Conservation (phyloP, 495 filamentous ascomycete genomes). For the Poronia punctata region DNA sequence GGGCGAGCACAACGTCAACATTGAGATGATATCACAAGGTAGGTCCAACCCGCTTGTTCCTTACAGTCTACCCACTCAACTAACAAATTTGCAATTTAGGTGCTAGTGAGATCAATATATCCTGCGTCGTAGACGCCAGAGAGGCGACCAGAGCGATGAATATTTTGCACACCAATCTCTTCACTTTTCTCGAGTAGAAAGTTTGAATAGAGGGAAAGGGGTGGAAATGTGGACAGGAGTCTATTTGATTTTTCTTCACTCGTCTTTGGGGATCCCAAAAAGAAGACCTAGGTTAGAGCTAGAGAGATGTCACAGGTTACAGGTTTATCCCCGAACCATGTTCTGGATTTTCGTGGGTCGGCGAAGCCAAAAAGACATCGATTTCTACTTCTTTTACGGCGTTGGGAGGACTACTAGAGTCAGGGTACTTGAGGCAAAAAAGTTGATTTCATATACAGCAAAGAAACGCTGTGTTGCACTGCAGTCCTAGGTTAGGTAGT, state of each 20-base stretch:
- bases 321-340: too few relatives aligned
- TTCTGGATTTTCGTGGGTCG: too few relatives aligned
- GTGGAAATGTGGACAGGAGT: neutral
- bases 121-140: slow-evolving; percentile 87
- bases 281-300: too few relatives aligned
- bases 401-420: too few relatives aligned
- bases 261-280: too few relatives aligned
- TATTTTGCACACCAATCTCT: slow-evolving; percentile 88
- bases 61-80: neutral
- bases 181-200: slow-evolving; percentile 53
- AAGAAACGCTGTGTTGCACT: too few relatives aligned
- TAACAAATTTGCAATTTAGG: slow-evolving; percentile 47
- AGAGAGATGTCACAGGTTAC: too few relatives aligned
- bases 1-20: slow-evolving; percentile 81
- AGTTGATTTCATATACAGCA: too few relatives aligned
- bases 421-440: too few relatives aligned
- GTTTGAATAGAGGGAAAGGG: neutral
- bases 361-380: too few relatives aligned
- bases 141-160: slow-evolving; percentile 89
- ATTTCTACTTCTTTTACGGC: too few relatives aligned
- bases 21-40: slow-evolving; percentile 98
- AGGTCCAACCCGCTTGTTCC: slow-evolving; percentile 20
- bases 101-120: slow-evolving; percentile 97
- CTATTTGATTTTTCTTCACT: neutral
- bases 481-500: too few relatives aligned